phyloP scores from a whole-genome alignment of 805 yeast genomes.

The Candida verbasci region DNA sequence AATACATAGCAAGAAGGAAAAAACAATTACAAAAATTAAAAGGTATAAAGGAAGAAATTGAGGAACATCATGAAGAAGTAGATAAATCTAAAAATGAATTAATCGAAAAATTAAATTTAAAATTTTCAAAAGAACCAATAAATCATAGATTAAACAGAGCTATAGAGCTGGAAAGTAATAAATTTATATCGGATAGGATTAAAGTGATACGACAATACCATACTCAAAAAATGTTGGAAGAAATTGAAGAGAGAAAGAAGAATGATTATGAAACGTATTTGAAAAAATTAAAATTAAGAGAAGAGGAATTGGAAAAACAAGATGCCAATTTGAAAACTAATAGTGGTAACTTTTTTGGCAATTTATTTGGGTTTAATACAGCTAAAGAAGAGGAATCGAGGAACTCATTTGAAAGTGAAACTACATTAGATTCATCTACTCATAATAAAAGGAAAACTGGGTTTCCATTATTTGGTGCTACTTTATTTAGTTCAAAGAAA shows the following conservation, averaged over 20 bases:
- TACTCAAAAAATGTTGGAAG: conserved; percentile 29
- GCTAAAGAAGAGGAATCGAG: background rate
- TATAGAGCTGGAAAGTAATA: conserved; percentile 33
- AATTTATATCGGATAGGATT: conserved; percentile 35
- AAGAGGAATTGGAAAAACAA: conserved; percentile 34
- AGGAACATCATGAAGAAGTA: background rate
- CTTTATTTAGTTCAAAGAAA: conserved; percentile 3
- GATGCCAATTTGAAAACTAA: conserved; percentile 11
- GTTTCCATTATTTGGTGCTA: conserved; percentile 4
- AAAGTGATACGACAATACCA: conserved; percentile 35
- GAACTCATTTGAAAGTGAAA: conserved; percentile 5
- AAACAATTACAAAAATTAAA: conserved; percentile 3
- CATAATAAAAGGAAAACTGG: background rate
- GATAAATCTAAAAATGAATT: background rate
- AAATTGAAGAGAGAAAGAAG: conserved; percentile 35
- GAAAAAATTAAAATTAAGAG: conserved; percentile 30
- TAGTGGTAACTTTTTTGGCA: conserved; percentile 23
- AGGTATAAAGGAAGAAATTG: conserved; percentile 6
- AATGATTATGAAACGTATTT: conserved; percentile 37
- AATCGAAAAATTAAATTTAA: conserved; percentile 9
- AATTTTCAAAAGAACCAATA: conserved; percentile 16
- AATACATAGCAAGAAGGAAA: conserved; percentile 27
- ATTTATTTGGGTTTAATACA: conserved; percentile 23
- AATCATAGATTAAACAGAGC: conserved; percentile 22
- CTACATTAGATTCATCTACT: background rate